Conservation (phyloP, 2,329 filamentous ascomycete genomes). For the Cyphellophora attinorum region DNA sequence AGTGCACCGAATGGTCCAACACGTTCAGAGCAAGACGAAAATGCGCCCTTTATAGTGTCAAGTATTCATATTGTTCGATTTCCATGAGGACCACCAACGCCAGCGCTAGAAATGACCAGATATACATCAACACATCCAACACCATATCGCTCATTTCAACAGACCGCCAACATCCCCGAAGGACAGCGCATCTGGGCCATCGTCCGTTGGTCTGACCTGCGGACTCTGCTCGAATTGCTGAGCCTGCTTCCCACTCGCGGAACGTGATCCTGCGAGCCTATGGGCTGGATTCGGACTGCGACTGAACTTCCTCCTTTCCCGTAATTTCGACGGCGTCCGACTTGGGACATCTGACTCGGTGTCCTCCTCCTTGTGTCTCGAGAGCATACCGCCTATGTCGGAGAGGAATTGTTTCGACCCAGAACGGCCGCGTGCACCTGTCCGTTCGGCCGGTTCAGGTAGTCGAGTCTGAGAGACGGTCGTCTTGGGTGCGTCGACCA, state of each 20-base stretch:
- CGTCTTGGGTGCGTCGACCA: constrained; percentile 42
- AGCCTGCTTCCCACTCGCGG: constrained; percentile 7
- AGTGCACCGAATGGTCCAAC: too few relatives aligned
- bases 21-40: too few relatives aligned
- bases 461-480: constrained; percentile 8
- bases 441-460: constrained; percentile 14
- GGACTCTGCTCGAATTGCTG: not conserved
- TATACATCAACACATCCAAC: too few relatives aligned
- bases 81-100: too few relatives aligned
- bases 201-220: not conserved
- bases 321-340: not conserved
- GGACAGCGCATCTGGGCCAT: constrained; percentile 24
- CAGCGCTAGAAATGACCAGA: too few relatives aligned
- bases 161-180: constrained; percentile 20
- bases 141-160: too few relatives aligned
- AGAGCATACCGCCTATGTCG: constrained; percentile 18
- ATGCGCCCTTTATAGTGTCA: too few relatives aligned
- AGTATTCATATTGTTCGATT: too few relatives aligned
- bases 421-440: constrained; percentile 4
- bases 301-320: not conserved
- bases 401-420: constrained; percentile 16
- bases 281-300: constrained; percentile 9
- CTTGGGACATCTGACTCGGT: constrained; percentile 3
- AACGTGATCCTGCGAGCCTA: constrained; percentile 7
- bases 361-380: constrained; percentile 11